Evolutionary conservation across 352 stramenopile genomes (phyloP), one percentile per base, ranked within the genome.

Genomic region (Pythium monospermum): DNA sequence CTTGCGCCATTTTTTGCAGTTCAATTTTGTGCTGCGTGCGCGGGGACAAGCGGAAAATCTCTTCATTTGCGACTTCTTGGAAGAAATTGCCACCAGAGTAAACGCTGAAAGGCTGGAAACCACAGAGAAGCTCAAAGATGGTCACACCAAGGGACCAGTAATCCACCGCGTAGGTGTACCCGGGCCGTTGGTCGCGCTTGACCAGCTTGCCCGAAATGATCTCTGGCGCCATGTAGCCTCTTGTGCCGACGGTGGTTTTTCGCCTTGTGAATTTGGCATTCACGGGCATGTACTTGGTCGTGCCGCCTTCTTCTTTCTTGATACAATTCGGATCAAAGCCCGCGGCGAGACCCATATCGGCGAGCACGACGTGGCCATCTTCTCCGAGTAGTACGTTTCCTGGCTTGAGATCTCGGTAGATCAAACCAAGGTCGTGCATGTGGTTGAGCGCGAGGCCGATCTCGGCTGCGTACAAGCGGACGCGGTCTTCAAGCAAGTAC

Each of bases 161-260:
- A 57, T 91, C 79, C 19, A 91, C 76, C 11, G 77, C 73, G 38
- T 63, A 81, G 18, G 76, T 89, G 55, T 93, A 93, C 4, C 85
- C 85, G 3, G 77, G 74, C 2, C 79, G 76, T 59, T 94, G 76
- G 23, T 87, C 73, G 19, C 80, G 71, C 45, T 86, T 83, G 32
- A 91, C 68, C n/a, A 87, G 64, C 50, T 95, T 88, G 25, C 87
- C 81, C 0, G 78, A 87, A 25, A 95, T 90, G 58, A 96, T 92
- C 56, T 96, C 87, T 3, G 85, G 85, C n/a, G 85, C 84, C 85
- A 96, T 94, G 66, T 96, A 96, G 2, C 85, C 87, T 52, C 86
- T 73, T 10, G 85, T 96, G 4, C 87, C 87, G 21, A 96, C 88
- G 3, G 77, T 88, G 11, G 76, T 91, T 67, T 88, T 91, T 22